These are phyloP conservation scores for Beauveria pseudobassiana DNA, from an alignment of 2,329 filamentous ascomycete species.

Conservation along the genomic window DNA sequence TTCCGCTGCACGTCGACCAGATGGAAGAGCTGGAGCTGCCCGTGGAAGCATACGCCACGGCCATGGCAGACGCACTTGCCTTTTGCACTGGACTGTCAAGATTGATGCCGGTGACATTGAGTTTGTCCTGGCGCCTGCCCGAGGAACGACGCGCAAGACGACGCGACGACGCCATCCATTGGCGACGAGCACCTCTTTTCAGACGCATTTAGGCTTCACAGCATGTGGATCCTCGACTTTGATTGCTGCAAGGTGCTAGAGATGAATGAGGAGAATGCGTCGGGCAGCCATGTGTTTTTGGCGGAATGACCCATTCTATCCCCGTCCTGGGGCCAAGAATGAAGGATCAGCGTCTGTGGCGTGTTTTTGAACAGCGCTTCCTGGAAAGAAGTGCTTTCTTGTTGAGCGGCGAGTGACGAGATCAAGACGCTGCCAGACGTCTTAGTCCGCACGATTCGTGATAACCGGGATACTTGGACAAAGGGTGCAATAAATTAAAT, in stretches of 20 bases:
- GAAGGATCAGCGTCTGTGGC: constrained; percentile 15
- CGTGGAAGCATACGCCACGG: constrained; percentile 26
- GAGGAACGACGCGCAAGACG: background rate
- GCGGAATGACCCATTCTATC: constrained; percentile 45
- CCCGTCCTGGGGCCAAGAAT: constrained; percentile 24
- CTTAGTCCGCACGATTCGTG: background rate
- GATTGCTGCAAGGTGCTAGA: constrained; percentile 28
- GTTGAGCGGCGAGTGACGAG: background rate
- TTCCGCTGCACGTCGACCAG: constrained; percentile 41
- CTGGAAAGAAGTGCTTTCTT: background rate
- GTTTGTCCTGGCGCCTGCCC: constrained; percentile 38
- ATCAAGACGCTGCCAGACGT: background rate
- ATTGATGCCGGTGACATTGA: constrained; percentile 48
- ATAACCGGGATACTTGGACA: background rate
- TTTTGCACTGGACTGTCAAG: constrained; percentile 40
- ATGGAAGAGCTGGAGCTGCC: constrained; percentile 35
- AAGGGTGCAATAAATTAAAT: background rate
- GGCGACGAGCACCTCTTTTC: background rate
- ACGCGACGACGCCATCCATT: background rate
- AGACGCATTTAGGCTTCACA: constrained; percentile 23
- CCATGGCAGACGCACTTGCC: constrained; percentile 43
- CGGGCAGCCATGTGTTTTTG: constrained; percentile 36
- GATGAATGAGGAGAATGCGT: constrained; percentile 31
- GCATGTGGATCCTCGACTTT: constrained; percentile 41
- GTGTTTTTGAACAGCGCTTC: constrained; percentile 14